Percentiles rank a stretch among this genome's conserved stretches.
Conservation (phyloP, 2,329 filamentous ascomycete species). For the Coccinonectria pachysandricola region DNA sequence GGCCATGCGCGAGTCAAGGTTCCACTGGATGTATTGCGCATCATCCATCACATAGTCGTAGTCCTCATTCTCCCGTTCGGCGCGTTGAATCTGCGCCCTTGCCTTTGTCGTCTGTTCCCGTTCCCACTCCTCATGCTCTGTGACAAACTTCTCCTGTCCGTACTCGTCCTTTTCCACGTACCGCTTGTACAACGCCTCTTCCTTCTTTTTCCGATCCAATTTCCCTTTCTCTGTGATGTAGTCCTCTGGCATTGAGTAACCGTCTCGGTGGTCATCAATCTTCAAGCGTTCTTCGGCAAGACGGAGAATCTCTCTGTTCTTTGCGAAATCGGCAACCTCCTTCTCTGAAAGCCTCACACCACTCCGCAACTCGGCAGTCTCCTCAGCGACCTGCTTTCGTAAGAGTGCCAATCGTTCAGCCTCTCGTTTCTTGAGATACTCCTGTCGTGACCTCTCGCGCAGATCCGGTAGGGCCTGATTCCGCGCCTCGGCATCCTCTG, state of each 20-base stretch:
- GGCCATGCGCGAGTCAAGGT: conserved; percentile 60
- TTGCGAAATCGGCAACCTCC: conserved; percentile 80
- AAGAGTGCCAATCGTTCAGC: conserved; percentile 76
- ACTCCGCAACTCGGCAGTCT: conserved; percentile 68
- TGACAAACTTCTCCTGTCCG: conserved; percentile 81
- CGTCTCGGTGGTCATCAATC: conserved; percentile 87
- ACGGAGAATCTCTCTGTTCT: conserved; percentile 72
- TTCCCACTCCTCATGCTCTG: conserved; percentile 95
- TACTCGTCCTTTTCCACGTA: conserved; percentile 82
- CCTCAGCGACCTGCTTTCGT: conserved; percentile 81
- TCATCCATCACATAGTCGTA: conserved; percentile 94
- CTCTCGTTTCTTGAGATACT: conserved; percentile 90
- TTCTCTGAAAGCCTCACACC: conserved; percentile 64
- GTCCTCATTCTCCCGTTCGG: conserved; percentile 67
- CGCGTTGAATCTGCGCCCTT: conserved; percentile 69
- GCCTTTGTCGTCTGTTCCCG: conserved; percentile 79
- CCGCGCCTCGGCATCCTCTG: conserved; percentile 51
- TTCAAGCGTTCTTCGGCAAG: conserved; percentile 74
- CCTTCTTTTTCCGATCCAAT: conserved; percentile 75
- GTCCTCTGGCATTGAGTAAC: conserved; percentile 87
- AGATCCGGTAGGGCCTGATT: conserved; percentile 69
- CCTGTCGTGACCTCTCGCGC: conserved; percentile 74
- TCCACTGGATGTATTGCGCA: conserved; percentile 76
- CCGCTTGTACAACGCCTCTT: conserved; percentile 80
- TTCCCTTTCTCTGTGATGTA: conserved; percentile 92